These are phyloP conservation scores for Penicillium sclerotiorum DNA, from an alignment of 2,329 filamentous ascomycete genomes.

Conservation along the genomic window DNA sequence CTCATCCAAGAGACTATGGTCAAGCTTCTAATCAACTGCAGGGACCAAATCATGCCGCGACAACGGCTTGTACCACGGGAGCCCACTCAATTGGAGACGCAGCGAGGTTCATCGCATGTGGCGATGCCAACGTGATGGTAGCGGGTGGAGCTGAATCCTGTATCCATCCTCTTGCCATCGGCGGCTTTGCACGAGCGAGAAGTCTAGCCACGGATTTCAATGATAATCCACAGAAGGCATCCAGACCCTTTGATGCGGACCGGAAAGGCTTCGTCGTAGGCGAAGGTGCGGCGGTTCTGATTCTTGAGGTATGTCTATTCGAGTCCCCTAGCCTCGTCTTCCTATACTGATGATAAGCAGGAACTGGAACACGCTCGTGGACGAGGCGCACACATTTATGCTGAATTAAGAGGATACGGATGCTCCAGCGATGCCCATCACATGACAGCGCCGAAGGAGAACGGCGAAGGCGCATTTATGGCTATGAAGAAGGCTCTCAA, in stretches of 20 bases:
- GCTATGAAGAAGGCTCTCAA: slow-evolving; percentile 84
- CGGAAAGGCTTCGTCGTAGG: slow-evolving; percentile 88
- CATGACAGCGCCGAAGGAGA: slow-evolving; percentile 84
- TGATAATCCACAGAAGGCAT: slow-evolving; percentile 68
- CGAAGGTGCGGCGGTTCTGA: slow-evolving; percentile 83
- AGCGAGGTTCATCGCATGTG: slow-evolving; percentile 84
- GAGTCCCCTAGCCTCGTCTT: background rate
- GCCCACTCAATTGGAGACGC: slow-evolving; percentile 95
- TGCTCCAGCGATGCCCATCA: slow-evolving; percentile 89
- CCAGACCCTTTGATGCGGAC: slow-evolving; percentile 80
- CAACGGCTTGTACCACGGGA: slow-evolving; percentile 94
- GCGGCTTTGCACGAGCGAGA: slow-evolving; percentile 84
- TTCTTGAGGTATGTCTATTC: slow-evolving; percentile 67
- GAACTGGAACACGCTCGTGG: slow-evolving; percentile 84
- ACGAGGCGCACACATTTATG: slow-evolving; percentile 80
- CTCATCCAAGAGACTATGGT: background rate
- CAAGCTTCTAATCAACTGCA: slow-evolving; percentile 36
- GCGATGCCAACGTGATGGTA: slow-evolving; percentile 92
- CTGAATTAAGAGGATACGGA: slow-evolving; percentile 86
- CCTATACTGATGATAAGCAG: slow-evolving; percentile 32
- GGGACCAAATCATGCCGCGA: slow-evolving; percentile 89
- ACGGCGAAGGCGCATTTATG: slow-evolving; percentile 77
- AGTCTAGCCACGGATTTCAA: slow-evolving; percentile 85
- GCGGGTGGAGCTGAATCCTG: slow-evolving; percentile 95
- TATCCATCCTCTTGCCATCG: slow-evolving; percentile 89